phyloP scores from a whole-genome alignment of 345 rosid species.

The Salix viminalis region DNA sequence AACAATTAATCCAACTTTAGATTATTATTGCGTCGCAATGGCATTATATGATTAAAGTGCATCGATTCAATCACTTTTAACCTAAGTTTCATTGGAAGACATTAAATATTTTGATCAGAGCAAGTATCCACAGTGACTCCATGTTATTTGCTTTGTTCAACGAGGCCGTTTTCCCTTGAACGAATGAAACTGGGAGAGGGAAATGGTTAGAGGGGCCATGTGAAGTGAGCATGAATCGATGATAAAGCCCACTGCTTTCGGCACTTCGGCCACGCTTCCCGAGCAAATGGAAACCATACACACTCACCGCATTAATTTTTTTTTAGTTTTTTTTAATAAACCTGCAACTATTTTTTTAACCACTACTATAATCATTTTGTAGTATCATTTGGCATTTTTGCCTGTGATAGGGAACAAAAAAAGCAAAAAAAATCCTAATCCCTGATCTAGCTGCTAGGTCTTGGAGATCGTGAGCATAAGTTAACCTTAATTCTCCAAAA shows the following conservation, averaged over 20 bases:
- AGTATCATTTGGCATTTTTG: background rate
- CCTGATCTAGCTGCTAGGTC: background rate
- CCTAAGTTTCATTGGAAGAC: constrained; percentile 2
- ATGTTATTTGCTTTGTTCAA: constrained; percentile 7
- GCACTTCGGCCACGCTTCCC: constrained; percentile 34
- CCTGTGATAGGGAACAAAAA: background rate
- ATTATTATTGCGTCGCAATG: background rate
- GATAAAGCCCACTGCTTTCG: constrained; percentile 20
- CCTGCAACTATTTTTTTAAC: background rate
- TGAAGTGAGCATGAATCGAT: constrained; percentile 23
- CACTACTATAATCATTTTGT: too few relatives aligned
- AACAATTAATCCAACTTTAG: background rate
- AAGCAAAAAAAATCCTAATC: background rate
- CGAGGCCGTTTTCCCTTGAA: constrained; percentile 2
- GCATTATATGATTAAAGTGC: background rate
- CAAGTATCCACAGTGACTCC: background rate
- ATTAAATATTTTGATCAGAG: background rate
- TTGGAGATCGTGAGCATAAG: background rate
- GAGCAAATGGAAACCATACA: constrained; percentile 16
- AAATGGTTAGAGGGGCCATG: constrained; percentile 8
- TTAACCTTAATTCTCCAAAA: background rate
- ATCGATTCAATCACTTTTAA: background rate
- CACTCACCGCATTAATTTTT: background rate
- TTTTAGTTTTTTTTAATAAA: background rate
- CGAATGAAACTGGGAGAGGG: background rate